Evolutionary conservation across 225 moss, liverwort and hornwort genomes (phyloP), one percentile per base, ranked within the genome.

Genomic region (Marchantia paleacea): DNA sequence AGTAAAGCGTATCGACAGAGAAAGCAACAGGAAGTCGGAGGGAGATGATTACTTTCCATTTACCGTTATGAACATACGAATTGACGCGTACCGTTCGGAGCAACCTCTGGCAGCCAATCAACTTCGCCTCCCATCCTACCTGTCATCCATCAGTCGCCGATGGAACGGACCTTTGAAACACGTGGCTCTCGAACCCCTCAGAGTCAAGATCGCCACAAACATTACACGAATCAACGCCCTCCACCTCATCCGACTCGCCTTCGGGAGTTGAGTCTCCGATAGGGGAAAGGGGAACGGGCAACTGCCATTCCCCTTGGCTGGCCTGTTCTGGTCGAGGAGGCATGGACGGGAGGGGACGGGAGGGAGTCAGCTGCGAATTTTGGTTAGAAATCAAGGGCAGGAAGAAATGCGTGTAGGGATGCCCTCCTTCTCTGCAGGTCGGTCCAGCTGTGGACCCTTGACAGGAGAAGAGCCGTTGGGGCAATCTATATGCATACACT

Each of bases 291-390:
- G 85, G 78, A 81, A 81, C 78, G 52, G 78, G 78, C 78, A 81
- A 81, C 78, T 60, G 74, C 78, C 76, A 68, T 81, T 85, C 81
- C 84, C 84, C 80, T 84, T 77, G 60, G 77, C 4, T 49, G 24
- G 16, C 18, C 48, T 26, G 29, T 20, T 24, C 52, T 53, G 5
- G 50, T 28, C 24, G 52, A 53, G 50, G 72, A 8, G 9, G 66
- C 19, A n/a, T 31, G 20, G 7, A 55, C 39, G 30, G 66, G 7
- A 0, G 0, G 7, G 9, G 39, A 6, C 48, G 69, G 47, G 47
- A 19, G 47, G 20, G 69, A 69, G n/a, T 47, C 19, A 39, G 6
- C 22, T 47, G 51, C 39, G 10, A 70, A 52, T 69, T 51, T 79
- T 69, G 75, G 75, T 67, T 75, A 19, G 26, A 22, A 11, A 79